Percentiles rank a stretch among this genome's conserved stretches.
Conservation (phyloP, 305 asterid species). For the Solanum hybrid region DNA sequence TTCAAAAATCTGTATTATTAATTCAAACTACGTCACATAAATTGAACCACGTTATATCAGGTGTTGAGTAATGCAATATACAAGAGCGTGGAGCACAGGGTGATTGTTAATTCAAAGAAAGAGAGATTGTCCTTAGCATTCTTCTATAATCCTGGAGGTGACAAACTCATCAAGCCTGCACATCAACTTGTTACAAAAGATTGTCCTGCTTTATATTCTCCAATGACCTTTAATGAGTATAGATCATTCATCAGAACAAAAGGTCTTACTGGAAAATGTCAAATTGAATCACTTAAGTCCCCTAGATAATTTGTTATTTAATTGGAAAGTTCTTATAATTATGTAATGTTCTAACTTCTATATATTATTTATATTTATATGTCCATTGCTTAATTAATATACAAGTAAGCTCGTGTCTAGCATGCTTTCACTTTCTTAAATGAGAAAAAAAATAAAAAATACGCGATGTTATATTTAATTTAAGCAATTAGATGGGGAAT, state of each 20-base stretch:
- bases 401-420: too few species aligned
- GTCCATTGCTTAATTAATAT: too few species aligned
- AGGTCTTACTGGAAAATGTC: slow-evolving; percentile 71
- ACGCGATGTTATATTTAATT: not conserved
- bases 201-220: slow-evolving; percentile 30
- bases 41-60: not conserved
- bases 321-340: not conserved
- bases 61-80: slow-evolving; percentile 49
- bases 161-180: slow-evolving; percentile 51
- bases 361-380: not conserved
- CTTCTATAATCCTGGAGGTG: slow-evolving; percentile 71
- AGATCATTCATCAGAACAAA: slow-evolving; percentile 53
- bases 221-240: slow-evolving; percentile 47
- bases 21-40: not conserved
- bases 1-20: not conserved
- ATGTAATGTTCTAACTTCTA: not conserved
- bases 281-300: slow-evolving; percentile 48
- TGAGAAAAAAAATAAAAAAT: too few species aligned
- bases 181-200: slow-evolving; percentile 47
- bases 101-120: slow-evolving; percentile 49
- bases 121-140: slow-evolving; percentile 68
- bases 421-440: too few species aligned
- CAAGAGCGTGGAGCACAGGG: slow-evolving; percentile 84
- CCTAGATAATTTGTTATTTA: slow-evolving; percentile 4
- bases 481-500: not conserved